A percentile compares a stretch with the other conserved stretches of the same genome.
Conservation (phyloP, 2,329 filamentous ascomycete species). For the Xylariomycetidae sp. region DNA sequence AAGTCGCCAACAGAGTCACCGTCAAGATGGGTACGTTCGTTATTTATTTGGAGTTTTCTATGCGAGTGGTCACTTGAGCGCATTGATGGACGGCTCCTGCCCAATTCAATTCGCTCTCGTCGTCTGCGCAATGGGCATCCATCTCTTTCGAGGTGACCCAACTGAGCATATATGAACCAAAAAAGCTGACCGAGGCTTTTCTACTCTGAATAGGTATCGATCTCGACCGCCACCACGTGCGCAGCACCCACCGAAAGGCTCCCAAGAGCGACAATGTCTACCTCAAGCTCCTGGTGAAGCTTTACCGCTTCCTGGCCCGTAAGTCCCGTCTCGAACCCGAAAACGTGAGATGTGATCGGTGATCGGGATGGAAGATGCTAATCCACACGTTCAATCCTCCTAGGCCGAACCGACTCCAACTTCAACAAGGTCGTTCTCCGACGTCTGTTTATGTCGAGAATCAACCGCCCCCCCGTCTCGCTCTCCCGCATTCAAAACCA, state of each 20-base stretch:
- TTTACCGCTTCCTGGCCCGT: slow-evolving; percentile 96
- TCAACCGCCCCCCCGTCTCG: slow-evolving; percentile 94
- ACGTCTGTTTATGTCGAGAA: slow-evolving; percentile 96
- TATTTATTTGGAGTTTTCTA: slow-evolving; percentile 37
- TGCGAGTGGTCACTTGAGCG: slow-evolving; percentile 29
- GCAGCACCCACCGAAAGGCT: slow-evolving; percentile 78
- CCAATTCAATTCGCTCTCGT: slow-evolving; percentile 6
- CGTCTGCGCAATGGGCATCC: slow-evolving; percentile 15
- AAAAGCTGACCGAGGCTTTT: slow-evolving; percentile 57
- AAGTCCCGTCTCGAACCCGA: too few relatives aligned
- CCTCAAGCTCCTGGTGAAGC: slow-evolving; percentile 95
- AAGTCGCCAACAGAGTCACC: slow-evolving; percentile 32
- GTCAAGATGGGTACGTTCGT: slow-evolving; percentile 58
- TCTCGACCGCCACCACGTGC: slow-evolving; percentile 66
- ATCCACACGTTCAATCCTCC: too few relatives aligned
- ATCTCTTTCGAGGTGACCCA: slow-evolving; percentile 17
- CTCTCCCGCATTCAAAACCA: slow-evolving; percentile 82
- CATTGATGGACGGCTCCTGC: not conserved
- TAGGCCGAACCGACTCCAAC: slow-evolving; percentile 81
- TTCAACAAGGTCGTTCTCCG: slow-evolving; percentile 99
- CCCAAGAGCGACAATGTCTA: slow-evolving; percentile 99
- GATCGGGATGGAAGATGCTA: too few relatives aligned
- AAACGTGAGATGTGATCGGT: too few relatives aligned
- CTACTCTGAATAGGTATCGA: slow-evolving; percentile 60
- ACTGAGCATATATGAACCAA: slow-evolving; percentile 60